These are phyloP conservation scores for Cucurbita maxima DNA, from an alignment of 306 rosid genomes.

Conservation along the genomic window DNA sequence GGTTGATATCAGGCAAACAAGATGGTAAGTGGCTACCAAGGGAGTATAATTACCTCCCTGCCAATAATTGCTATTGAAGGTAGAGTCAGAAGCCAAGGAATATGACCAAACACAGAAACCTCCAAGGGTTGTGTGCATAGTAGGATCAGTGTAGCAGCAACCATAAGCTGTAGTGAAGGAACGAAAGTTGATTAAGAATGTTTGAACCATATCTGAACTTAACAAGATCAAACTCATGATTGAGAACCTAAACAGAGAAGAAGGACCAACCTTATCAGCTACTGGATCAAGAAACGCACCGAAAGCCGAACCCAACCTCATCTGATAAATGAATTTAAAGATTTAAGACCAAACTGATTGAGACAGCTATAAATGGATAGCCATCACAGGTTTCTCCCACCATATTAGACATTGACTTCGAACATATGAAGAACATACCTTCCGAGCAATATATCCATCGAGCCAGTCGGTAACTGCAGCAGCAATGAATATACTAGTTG, in stretches of 20 bases:
- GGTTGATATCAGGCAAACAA: too few relatives aligned
- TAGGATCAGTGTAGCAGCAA: constrained; percentile 80
- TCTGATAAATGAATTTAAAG: constrained; percentile 30
- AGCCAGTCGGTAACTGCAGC: constrained; percentile 97
- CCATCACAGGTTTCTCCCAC: not conserved
- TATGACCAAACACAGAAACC: constrained; percentile 36
- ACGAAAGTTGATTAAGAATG: not conserved
- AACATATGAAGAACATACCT: constrained; percentile 24
- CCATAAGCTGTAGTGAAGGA: constrained; percentile 76
- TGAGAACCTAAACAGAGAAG: not conserved
- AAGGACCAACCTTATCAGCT: constrained; percentile 81
- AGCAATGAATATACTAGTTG: constrained; percentile 63
- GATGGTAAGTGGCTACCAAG: too few relatives aligned
- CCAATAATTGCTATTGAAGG: constrained; percentile 87
- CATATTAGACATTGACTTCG: not conserved
- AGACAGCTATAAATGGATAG: not conserved
- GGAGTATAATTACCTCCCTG: constrained; percentile 53
- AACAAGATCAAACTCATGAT: not conserved
- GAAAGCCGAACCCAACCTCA: constrained; percentile 78
- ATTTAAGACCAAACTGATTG: not conserved
- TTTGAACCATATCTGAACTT: not conserved
- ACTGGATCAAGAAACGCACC: constrained; percentile 99
- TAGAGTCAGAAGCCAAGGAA: constrained; percentile 67
- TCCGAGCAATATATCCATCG: constrained; percentile 94
- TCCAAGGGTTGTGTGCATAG: constrained; percentile 71